Evolutionary conservation across 2,329 filamentous ascomycete genomes (phyloP), one percentile per base, ranked within the genome.

Genomic region (Stenocarpella maydis): DNA sequence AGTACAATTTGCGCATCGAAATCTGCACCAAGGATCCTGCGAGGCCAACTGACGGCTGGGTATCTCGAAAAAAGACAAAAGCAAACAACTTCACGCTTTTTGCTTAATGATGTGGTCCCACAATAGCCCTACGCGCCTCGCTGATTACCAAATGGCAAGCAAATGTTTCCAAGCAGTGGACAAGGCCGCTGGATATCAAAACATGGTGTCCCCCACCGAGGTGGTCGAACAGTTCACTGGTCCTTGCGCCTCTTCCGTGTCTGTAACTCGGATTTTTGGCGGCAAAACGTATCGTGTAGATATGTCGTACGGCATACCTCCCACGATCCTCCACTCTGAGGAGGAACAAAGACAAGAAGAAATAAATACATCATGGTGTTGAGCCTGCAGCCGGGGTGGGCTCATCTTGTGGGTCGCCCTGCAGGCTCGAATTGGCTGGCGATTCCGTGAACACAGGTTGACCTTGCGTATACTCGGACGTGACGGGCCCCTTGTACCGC

Each of bases 401-500:
- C 15, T 37, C 4, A 34, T 49, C 28, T 14, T 28, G 28, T 19
- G 58, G 41, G 4, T 63, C n/a, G 21, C 43, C 49, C 15, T 49
- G 58, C 45, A 63, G 26, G n/a, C 43, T 34, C 19, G 58, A 37
- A 7, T 63, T 63, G 19, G 14, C 14, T 21, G 52, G 31, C 4
- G 24, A 39, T 24, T 41, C 21, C 15, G 28, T 58, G 31, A 17
- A 39, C 1, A 26, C 65, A 15, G 45, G 10, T 28, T 28, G 52
- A 2, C 39, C 28, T 31, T 41, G 41, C 5, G 65, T 50, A 31
- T 47, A 37, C 52, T 41, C 41, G 12, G 65, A 49, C 14, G 74
- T 75, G 52, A 68, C 41, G 39, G 71, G 70, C 1, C 73, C 73
- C 4, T 65, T 28, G 49, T 72, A 74, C n/a, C 50, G 50, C 21